Evolutionary conservation across 73 alveolate genomes (phyloP), one percentile per base, ranked within the genome.

Genomic region (Paramecium tetraurelia): DNA sequence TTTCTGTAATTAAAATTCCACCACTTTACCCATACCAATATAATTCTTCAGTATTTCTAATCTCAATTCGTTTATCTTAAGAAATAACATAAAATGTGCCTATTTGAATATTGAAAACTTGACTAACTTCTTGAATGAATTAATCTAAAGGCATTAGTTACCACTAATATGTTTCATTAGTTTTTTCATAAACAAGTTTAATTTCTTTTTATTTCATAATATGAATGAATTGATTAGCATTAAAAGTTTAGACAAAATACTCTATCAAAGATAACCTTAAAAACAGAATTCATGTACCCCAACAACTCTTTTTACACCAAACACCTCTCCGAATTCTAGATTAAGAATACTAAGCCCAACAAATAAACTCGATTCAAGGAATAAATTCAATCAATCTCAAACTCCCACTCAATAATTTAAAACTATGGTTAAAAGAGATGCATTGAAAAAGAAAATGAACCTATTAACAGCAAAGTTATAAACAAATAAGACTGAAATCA

Each of bases 11-110:
- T 63, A 63, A 63, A 11, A 63, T 63, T 12, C 84, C 84, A 12
- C 84, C 21, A 8, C 84, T 63, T 33, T 21, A 33, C 2, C 84
- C 84, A 63, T 63, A 63, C 84, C 84, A 63, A 3, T 63, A 63
- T 63, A 63, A 63, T 63, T 63, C 84, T 63, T 63, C 84, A 63
- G 84, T 27, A 27, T 63, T 63, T 63, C 84, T 63, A 33, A 63
- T 63, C 31, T 63, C 84, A 63, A 63, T 63, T 63, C 21, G 27
- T 63, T 63, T 63, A 63, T 63, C 84, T 11, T 63, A 63, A 0
- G 84, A 63, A 4, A 63, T 16, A 31, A 63, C 84, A 16, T 63
- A 31, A 63, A 63, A 63, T 63, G 84, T 63, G 69, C 69, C 69
- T 53, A 53, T 2, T 53, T 53, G 35, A 4, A 53, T 53, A 53